Conservation (phyloP, 768 basidiomycete genomes). For the Panaeolus papilionaceus region DNA sequence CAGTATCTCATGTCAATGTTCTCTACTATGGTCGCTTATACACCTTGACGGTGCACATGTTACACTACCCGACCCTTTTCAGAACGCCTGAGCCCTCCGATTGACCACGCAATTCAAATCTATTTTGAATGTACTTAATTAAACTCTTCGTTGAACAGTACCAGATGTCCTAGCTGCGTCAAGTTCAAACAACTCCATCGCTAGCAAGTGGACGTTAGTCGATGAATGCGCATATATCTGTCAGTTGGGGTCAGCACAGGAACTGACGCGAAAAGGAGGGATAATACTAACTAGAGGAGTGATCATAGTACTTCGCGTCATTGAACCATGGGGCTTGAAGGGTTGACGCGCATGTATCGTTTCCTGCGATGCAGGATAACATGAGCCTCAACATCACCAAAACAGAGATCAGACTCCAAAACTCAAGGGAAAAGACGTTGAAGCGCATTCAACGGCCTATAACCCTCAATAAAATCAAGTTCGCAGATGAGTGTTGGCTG, state of each 20-base stretch:
- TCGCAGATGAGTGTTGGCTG: conserved; percentile 39
- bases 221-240: conserved; percentile 38
- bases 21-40: no score
- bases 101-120: no score
- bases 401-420: conserved; percentile 35
- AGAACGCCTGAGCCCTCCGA: no score
- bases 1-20: no score
- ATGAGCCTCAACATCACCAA: not conserved
- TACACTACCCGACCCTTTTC: no score
- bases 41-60: no score
- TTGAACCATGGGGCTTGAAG: conserved; percentile 68
- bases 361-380: conserved; percentile 36
- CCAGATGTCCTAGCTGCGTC: no score
- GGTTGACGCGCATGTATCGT: conserved; percentile 67
- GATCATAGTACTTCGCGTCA: conserved; percentile 69
- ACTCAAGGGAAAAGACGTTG: conserved; percentile 64
- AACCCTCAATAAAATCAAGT: conserved; percentile 55
- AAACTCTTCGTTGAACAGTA: no score
- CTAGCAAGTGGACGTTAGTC: no score
- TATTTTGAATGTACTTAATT: no score
- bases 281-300: conserved; percentile 47
- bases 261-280: not conserved
- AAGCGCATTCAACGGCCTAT: conserved; percentile 59
- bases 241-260: not conserved
- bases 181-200: no score